Conservation (phyloP, 768 basidiomycete species). For the Phylloporus sp. region DNA sequence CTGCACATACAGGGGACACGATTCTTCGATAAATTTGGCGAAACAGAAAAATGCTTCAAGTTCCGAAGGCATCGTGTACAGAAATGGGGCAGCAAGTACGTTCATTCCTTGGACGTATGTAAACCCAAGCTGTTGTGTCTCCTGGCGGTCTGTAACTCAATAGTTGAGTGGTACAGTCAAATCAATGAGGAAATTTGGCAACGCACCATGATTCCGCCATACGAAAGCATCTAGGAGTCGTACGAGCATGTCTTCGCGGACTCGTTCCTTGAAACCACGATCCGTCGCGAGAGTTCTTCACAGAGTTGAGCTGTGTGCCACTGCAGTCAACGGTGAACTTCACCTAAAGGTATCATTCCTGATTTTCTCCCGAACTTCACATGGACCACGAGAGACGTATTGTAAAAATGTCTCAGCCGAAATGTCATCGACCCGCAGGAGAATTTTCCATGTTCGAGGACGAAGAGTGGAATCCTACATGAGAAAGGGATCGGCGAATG, state of each 20-base stretch:
- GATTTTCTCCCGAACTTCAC: slow-evolving; percentile 86
- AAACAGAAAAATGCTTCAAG: slow-evolving; percentile 99
- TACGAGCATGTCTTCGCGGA: slow-evolving; percentile 95
- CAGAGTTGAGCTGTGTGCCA: background rate
- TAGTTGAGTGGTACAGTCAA: background rate
- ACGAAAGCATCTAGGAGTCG: slow-evolving; percentile 97
- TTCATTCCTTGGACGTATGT: slow-evolving; percentile 99
- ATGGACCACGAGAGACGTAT: slow-evolving; percentile 80
- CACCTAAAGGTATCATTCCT: slow-evolving; percentile 95
- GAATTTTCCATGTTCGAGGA: slow-evolving; percentile 91
- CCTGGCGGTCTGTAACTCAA: slow-evolving; percentile 57
- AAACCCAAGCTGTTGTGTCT: slow-evolving; percentile 76
- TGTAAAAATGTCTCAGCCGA: slow-evolving; percentile 70
- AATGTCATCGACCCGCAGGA: slow-evolving; percentile 75
- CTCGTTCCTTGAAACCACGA: slow-evolving; percentile 94
- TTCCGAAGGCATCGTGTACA: slow-evolving; percentile 96
- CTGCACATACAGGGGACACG: slow-evolving; percentile 94
- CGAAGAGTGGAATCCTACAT: slow-evolving; percentile 75
- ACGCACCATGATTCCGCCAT: slow-evolving; percentile 84
- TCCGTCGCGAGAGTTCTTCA: slow-evolving; percentile 86
- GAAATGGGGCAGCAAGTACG: slow-evolving; percentile 94
- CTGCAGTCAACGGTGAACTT: slow-evolving; percentile 1
- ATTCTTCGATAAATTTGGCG: slow-evolving; percentile 90
- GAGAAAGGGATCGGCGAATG: slow-evolving; percentile 2
- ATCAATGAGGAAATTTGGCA: background rate